phyloP scores from a whole-genome alignment of 2,329 filamentous ascomycete genomes.

The Pseudogymnoascus sp. region DNA sequence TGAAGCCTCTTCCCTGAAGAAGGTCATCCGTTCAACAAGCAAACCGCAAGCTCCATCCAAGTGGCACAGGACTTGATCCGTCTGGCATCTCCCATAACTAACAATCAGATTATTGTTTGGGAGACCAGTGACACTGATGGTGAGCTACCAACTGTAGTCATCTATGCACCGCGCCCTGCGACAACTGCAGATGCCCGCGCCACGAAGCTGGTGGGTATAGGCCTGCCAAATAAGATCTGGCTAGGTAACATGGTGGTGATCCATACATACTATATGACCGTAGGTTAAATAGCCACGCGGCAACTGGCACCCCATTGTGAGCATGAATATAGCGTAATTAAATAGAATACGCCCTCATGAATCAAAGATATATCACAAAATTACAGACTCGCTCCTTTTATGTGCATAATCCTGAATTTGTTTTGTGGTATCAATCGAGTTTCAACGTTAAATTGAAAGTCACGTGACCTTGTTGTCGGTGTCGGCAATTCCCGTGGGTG shows the following conservation, averaged over 20 bases:
- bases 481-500: background rate
- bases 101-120: constrained; percentile 4
- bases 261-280: constrained; percentile 1
- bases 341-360: constrained; percentile 3
- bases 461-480: background rate
- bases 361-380: background rate
- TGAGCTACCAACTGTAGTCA: background rate
- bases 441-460: background rate
- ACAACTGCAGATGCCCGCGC: background rate
- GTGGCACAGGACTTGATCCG: constrained; percentile 7
- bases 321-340: background rate
- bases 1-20: constrained; percentile 11
- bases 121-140: constrained; percentile 2
- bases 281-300: constrained; percentile 4
- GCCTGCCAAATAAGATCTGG: background rate
- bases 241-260: constrained; percentile 5
- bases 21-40: background rate
- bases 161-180: background rate
- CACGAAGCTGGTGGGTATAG: background rate
- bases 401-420: background rate
- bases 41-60: constrained; percentile 1
- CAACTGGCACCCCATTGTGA: background rate
- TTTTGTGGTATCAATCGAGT: background rate
- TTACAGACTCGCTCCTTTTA: background rate
- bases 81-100: background rate